Evolutionary conservation across 2,329 filamentous ascomycete genomes (phyloP), one percentile per base, ranked within the genome.

Genomic region (Sporothrix schenckii): DNA sequence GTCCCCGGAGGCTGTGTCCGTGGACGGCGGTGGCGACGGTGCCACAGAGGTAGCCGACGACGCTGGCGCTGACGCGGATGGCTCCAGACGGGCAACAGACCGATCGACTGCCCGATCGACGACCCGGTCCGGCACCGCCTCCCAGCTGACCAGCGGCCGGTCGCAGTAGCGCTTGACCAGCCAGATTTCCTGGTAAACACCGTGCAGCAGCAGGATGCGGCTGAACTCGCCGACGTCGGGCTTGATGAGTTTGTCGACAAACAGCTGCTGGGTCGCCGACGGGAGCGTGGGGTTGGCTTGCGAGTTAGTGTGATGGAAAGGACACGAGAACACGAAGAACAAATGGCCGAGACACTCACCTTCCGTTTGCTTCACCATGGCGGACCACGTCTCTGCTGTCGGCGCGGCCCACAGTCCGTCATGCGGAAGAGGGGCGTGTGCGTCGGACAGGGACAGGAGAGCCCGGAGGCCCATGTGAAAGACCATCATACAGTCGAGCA

Each of bases 181-280:
- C 60, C 60, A 65, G 41, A 65, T 65, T 13, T 65, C 60, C 44
- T 65, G 60, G 41, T 65, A 65, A 24, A 65, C 60, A 24, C 60
- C 60, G 14, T 65, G 60, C 41, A 65, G 16, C 7, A 65, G 41
- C 2, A 65, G 16, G 14, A 65, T 30, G 10, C 60, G 41, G 16
- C 60, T 65, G 13, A 65, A 65, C 60, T 65, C 60, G 44, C 60
- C 60, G 6, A 65, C 24, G 44, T 65, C 60, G 14, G 60, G 60
- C 13, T 65, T 65, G 60, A 65, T 11, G 41, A 16, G 21, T 13
- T 65, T 65, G 5, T 65, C 60, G 21, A 49, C 60, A 65, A 65
- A 65, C 4, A 65, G 44, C 16, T 65, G 60, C n/a, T 65, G 60
- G 6, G 60, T 65, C 0, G 60, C 60, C 5, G 60, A 19, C 7